Evolutionary conservation across 768 basidiomycete genomes (phyloP).

Genomic region (Tylopilus plumbeoviolaceoides): DNA sequence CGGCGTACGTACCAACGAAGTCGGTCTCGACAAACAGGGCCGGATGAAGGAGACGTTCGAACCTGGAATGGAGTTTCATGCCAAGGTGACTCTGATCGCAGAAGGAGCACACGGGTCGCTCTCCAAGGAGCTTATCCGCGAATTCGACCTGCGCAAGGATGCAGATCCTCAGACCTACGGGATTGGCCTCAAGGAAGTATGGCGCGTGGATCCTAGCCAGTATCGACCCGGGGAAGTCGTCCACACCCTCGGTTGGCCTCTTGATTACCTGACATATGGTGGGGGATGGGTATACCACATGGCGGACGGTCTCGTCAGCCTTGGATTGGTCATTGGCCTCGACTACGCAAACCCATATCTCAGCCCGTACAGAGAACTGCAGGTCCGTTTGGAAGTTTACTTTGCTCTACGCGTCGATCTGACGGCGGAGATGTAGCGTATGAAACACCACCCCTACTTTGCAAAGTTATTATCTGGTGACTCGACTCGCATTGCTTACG

Average conservation of each 20-base stretch:
- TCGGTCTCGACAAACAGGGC: conserved; percentile 77
- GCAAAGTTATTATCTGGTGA: conserved; percentile 70
- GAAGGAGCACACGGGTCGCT: conserved; percentile 95
- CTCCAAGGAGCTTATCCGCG: conserved; percentile 70
- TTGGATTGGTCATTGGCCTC: conserved; percentile 89
- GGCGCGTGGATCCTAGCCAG: conserved; percentile 69
- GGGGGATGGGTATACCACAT: conserved; percentile 97
- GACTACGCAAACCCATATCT: conserved; percentile 95
- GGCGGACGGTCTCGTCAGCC: conserved; percentile 82
- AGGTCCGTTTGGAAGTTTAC: conserved; percentile 46
- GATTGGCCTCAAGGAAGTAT: conserved; percentile 95
- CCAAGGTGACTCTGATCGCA: conserved; percentile 87
- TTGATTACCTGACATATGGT: conserved; percentile 72
- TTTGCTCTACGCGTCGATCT: background rate
- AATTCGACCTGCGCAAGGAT: conserved; percentile 66
- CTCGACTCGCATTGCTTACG: conserved; percentile 81
- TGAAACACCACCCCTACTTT: conserved; percentile 98
- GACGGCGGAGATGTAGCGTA: conserved; percentile 42
- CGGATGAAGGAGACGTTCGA: conserved; percentile 85
- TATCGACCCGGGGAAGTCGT: conserved; percentile 74
- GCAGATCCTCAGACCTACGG: conserved; percentile 91
- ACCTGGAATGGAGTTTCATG: conserved; percentile 93
- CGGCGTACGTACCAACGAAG: conserved; percentile 91
- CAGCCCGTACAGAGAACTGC: conserved; percentile 88
- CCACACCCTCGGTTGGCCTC: conserved; percentile 93